Percentiles rank a stretch among this genome's conserved stretches.
phyloP scores from a whole-genome alignment of 495 filamentous ascomycete species.

The Daldinia caldariorum region DNA sequence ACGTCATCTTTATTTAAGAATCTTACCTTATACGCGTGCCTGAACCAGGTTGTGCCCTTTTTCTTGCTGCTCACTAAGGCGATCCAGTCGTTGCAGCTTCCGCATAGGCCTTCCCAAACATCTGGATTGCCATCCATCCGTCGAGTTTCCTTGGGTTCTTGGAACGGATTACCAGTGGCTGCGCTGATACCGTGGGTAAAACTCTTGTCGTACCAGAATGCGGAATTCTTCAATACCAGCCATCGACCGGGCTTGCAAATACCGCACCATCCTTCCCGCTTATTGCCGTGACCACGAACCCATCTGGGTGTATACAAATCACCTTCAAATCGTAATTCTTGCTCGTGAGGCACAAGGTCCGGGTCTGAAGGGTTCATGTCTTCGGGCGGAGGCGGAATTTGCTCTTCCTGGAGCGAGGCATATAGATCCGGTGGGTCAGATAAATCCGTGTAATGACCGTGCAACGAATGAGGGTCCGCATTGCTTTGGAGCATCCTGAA shows the following conservation, averaged over 20 bases:
- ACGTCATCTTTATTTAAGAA: not conserved
- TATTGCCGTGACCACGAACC: slow-evolving; percentile 82
- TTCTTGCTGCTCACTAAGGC: slow-evolving; percentile 83
- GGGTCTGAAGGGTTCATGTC: slow-evolving; percentile 80
- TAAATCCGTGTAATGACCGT: slow-evolving; percentile 70
- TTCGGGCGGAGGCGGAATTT: slow-evolving; percentile 72
- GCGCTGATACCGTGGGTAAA: slow-evolving; percentile 85
- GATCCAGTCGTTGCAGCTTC: slow-evolving; percentile 82
- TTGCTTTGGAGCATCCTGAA: slow-evolving; percentile 76
- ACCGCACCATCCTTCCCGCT: slow-evolving; percentile 85
- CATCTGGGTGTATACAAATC: slow-evolving; percentile 82
- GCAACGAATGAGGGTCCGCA: slow-evolving; percentile 68
- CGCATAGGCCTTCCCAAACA: slow-evolving; percentile 82
- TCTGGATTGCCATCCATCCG: slow-evolving; percentile 82
- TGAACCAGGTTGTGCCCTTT: slow-evolving; percentile 86
- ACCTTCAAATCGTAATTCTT: slow-evolving; percentile 79
- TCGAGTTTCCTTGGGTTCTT: slow-evolving; percentile 74
- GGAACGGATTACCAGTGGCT: slow-evolving; percentile 76
- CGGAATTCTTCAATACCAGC: slow-evolving; percentile 84
- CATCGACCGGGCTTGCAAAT: slow-evolving; percentile 84
- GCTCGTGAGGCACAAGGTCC: slow-evolving; percentile 74
- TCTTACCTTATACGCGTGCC: slow-evolving; percentile 83
- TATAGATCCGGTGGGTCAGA: slow-evolving; percentile 78
- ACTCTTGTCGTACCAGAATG: slow-evolving; percentile 87
- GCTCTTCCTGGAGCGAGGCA: slow-evolving; percentile 72